These are phyloP conservation scores for Rhynchospora pubera DNA, from an alignment of 176 grass and related monocot species.

Conservation along the genomic window DNA sequence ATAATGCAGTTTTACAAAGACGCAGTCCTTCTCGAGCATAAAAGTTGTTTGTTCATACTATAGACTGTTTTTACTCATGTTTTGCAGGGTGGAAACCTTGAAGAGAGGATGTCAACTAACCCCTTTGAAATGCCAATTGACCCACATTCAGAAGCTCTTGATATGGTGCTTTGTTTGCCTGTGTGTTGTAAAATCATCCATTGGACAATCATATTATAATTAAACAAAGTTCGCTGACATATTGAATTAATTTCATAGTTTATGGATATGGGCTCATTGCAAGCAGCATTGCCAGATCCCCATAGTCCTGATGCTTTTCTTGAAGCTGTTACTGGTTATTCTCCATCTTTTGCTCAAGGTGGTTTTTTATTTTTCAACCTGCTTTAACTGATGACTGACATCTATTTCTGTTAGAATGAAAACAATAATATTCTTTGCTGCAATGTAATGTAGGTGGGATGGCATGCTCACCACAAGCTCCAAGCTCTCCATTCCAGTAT, in stretches of 20 bases:
- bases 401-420: not conserved
- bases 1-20: not conserved
- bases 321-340: conserved; percentile 29
- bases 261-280: conserved; percentile 42
- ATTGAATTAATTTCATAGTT: conserved; percentile 43
- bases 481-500: conserved; percentile 48
- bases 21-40: not conserved
- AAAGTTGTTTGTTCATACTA: not conserved
- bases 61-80: not conserved
- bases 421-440: not conserved
- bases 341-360: conserved; percentile 45
- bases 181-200: not conserved
- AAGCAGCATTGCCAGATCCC: conserved; percentile 37
- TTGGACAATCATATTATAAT: not conserved
- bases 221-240: not conserved
- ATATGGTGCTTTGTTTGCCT: conserved; percentile 33
- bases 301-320: conserved; percentile 32
- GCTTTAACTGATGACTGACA: not conserved
- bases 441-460: conserved; percentile 46
- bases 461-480: conserved; percentile 33
- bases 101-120: conserved; percentile 40
- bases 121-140: conserved; percentile 70
- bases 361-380: not conserved
- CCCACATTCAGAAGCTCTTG: conserved; percentile 27
- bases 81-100: conserved; percentile 38